Percentiles rank a stretch among this genome's conserved stretches.
These are phyloP conservation scores for Aspergillus quadricinctus DNA, from an alignment of 2,329 filamentous ascomycete species.

Conservation along the genomic window DNA sequence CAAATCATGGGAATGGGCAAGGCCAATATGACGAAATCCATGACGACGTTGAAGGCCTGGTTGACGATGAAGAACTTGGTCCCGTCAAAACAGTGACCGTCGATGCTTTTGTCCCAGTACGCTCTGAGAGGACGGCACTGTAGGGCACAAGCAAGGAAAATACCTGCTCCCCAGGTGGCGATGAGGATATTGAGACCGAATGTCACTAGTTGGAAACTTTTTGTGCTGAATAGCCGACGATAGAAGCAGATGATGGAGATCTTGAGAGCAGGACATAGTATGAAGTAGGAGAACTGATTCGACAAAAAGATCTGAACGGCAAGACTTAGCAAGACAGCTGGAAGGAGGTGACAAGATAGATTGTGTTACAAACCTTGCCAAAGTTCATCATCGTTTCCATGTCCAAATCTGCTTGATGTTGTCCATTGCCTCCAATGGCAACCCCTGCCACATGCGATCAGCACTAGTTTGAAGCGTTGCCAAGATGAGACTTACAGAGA, in stretches of 20 bases:
- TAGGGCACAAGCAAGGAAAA: constrained; percentile 29
- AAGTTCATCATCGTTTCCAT: constrained; percentile 23
- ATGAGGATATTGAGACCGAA: constrained; percentile 14
- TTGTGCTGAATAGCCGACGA: constrained; percentile 29
- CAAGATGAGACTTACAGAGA: constrained; percentile 21
- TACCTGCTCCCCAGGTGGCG: constrained; percentile 23
- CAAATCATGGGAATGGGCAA: constrained; percentile 33
- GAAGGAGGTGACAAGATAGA: neutral
- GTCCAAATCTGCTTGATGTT: constrained; percentile 18
- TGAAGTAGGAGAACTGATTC: constrained; percentile 33
- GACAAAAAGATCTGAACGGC: constrained; percentile 29
- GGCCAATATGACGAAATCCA: constrained; percentile 30
- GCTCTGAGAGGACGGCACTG: constrained; percentile 28
- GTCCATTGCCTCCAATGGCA: constrained; percentile 28
- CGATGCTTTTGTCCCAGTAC: constrained; percentile 27
- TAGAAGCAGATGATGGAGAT: constrained; percentile 35
- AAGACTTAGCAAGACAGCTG: neutral
- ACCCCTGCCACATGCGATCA: constrained; percentile 24
- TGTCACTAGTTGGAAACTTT: constrained; percentile 20
- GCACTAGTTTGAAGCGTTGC: neutral
- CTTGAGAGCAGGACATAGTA: constrained; percentile 29
- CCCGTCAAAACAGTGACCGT: constrained; percentile 24
- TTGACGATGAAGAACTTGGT: constrained; percentile 30
- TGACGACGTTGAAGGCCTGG: constrained; percentile 30
- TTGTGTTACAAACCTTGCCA: constrained; percentile 22